A percentile compares a stretch with the other conserved stretches of the same genome.
Evolutionary conservation across 2,329 filamentous ascomycete species (phyloP).

Genomic region (Neofusicoccum kwambonambiense): DNA sequence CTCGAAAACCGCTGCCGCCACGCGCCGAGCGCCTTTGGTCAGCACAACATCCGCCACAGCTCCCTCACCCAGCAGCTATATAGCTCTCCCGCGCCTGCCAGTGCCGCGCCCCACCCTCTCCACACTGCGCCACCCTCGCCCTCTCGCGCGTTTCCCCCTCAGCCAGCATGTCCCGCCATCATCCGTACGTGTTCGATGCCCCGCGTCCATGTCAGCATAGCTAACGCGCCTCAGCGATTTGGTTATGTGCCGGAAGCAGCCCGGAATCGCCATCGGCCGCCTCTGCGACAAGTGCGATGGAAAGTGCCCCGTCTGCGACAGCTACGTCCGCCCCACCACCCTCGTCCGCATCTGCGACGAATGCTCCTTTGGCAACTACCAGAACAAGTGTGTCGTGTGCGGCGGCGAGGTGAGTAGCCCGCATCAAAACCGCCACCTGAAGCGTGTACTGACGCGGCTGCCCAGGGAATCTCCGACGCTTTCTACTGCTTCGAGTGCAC

Average conservation of each 20-base stretch:
- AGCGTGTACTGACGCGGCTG: not conserved
- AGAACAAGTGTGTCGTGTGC: constrained; percentile 99
- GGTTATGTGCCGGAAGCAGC: constrained; percentile 99
- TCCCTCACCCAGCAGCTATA: not conserved
- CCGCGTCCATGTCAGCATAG: constrained; percentile 13
- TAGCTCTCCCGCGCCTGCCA: not conserved
- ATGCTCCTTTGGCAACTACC: constrained; percentile 99
- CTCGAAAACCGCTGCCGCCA: not conserved
- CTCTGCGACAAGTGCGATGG: constrained; percentile 99
- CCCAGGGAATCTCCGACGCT: constrained; percentile 85
- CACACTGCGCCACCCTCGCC: not conserved
- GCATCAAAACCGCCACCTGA: not conserved
- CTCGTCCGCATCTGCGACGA: constrained; percentile 98
- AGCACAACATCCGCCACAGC: constrained; percentile 5
- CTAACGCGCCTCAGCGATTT: constrained; percentile 65
- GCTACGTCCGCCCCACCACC: constrained; percentile 95
- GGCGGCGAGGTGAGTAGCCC: constrained; percentile 68
- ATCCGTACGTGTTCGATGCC: constrained; percentile 63
- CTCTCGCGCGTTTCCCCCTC: not conserved
- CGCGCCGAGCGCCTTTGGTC: not conserved
- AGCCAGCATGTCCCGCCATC: constrained; percentile 80
- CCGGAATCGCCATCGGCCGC: constrained; percentile 95
- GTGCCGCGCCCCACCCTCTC: not conserved
- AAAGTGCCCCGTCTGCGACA: constrained; percentile 98
- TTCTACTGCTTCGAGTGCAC: constrained; percentile 99